Percentiles rank a stretch among this genome's conserved stretches.
Conservation (phyloP, 495 filamentous ascomycete genomes). For the Penicillium coprophilum region DNA sequence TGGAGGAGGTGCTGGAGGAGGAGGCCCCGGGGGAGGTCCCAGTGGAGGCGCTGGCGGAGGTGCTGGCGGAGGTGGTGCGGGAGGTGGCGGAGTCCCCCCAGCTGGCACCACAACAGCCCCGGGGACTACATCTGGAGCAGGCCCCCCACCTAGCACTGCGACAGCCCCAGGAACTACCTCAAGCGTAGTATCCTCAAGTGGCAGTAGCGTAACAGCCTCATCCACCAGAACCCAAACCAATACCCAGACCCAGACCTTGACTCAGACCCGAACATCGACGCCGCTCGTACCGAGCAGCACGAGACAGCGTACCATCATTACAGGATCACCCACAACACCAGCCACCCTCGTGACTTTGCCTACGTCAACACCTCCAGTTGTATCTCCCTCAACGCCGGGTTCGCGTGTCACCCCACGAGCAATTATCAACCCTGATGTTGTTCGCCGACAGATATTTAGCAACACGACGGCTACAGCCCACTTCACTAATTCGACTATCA, state of each 20-base stretch:
- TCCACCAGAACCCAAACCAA: slow-evolving; percentile 2
- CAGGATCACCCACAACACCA: background rate
- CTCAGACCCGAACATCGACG: slow-evolving; percentile 12
- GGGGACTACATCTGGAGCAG: background rate
- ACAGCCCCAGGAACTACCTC: background rate
- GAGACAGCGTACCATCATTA: slow-evolving; percentile 1
- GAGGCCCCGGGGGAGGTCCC: background rate
- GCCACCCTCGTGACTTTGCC: slow-evolving; percentile 11
- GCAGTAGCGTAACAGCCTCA: background rate
- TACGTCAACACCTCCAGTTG: background rate
- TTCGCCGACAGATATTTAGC: slow-evolving; percentile 12
- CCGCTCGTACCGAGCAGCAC: slow-evolving; percentile 15
- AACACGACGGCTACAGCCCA: slow-evolving; percentile 17
- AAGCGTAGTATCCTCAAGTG: background rate
- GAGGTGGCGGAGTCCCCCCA: background rate
- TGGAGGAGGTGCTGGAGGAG: slow-evolving; percentile 1
- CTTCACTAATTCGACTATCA: slow-evolving; percentile 22
- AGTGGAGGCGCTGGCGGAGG: background rate
- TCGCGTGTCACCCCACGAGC: slow-evolving; percentile 11
- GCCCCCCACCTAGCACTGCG: background rate
- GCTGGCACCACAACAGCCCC: background rate
- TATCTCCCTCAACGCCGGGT: background rate
- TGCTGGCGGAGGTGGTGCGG: background rate
- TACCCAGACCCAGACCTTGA: background rate
- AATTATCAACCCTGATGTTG: slow-evolving; percentile 14